Conservation (phyloP, 2,329 filamentous ascomycete genomes). For the Neophaeococcomyces aloes region DNA sequence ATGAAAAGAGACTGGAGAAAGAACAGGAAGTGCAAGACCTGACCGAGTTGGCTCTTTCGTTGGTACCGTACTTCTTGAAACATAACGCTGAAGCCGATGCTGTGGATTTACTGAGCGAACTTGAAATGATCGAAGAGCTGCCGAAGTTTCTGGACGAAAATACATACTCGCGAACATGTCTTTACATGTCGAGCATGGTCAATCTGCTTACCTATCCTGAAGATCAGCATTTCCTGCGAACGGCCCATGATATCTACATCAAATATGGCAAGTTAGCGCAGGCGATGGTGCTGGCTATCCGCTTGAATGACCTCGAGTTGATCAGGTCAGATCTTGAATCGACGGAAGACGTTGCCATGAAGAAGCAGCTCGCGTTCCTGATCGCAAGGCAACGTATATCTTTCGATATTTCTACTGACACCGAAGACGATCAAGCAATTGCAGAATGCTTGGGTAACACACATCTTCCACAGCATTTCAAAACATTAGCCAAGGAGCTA, state of each 20-base stretch:
- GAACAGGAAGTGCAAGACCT: constrained; percentile 79
- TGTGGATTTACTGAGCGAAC: constrained; percentile 89
- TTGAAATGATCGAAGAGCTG: constrained; percentile 92
- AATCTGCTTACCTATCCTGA: constrained; percentile 95
- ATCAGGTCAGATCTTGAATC: constrained; percentile 74
- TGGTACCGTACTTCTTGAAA: constrained; percentile 90
- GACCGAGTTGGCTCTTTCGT: constrained; percentile 67
- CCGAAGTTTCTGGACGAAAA: constrained; percentile 84
- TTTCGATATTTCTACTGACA: constrained; percentile 53
- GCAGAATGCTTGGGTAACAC: constrained; percentile 79
- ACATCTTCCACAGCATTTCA: constrained; percentile 83
- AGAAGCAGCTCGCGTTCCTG: constrained; percentile 89
- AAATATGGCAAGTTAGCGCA: constrained; percentile 87
- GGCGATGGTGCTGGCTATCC: constrained; percentile 87
- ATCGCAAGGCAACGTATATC: constrained; percentile 78
- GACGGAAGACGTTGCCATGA: constrained; percentile 68
- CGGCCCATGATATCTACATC: constrained; percentile 87
- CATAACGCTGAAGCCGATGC: constrained; percentile 98
- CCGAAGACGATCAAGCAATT: constrained; percentile 62
- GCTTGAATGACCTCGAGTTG: constrained; percentile 74
- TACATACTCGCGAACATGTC: constrained; percentile 82
- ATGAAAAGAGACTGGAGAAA: constrained; percentile 72
- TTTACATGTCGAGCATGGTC: constrained; percentile 99
- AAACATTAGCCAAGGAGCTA: constrained; percentile 83
- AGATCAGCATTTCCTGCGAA: constrained; percentile 88